Evolutionary conservation across 768 basidiomycete species (phyloP).

Genomic region (Mycena rebaudengoi): DNA sequence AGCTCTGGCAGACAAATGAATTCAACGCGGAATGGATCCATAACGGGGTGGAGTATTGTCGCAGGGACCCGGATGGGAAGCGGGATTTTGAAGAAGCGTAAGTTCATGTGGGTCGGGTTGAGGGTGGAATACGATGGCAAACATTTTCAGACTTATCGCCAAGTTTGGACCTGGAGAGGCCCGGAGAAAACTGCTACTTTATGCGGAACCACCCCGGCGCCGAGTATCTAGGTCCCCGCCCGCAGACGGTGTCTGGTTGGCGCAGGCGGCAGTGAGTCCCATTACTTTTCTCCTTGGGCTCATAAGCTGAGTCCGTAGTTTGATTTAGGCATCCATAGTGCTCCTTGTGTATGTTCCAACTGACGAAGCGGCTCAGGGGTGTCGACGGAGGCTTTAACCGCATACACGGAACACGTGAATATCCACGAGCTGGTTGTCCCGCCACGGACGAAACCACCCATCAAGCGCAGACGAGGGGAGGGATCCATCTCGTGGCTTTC

Average conservation of each 20-base stretch:
- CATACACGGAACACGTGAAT: background rate
- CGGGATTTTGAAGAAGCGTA: background rate
- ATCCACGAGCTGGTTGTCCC: background rate
- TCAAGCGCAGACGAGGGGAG: background rate
- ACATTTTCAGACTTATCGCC: background rate
- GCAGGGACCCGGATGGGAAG: background rate
- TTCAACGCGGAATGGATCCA: slow-evolving; percentile 9
- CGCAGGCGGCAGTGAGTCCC: slow-evolving; percentile 4
- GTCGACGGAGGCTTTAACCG: background rate
- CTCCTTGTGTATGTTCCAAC: background rate
- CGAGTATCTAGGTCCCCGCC: background rate
- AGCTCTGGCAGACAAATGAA: background rate
- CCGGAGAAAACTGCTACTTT: background rate
- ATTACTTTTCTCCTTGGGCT: background rate
- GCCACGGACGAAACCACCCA: background rate
- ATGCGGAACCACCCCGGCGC: background rate
- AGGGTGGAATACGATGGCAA: background rate
- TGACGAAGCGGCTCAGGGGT: background rate
- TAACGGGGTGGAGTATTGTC: slow-evolving; percentile 1
- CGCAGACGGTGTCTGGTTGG: background rate
- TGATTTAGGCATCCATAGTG: background rate
- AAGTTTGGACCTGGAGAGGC: background rate
- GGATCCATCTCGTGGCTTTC: background rate
- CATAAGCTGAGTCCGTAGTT: background rate
- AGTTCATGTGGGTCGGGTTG: background rate